Evolutionary conservation across 106 monocot species (phyloP), one percentile per base, ranked within the genome.

Genomic region (Posidonia australis): DNA sequence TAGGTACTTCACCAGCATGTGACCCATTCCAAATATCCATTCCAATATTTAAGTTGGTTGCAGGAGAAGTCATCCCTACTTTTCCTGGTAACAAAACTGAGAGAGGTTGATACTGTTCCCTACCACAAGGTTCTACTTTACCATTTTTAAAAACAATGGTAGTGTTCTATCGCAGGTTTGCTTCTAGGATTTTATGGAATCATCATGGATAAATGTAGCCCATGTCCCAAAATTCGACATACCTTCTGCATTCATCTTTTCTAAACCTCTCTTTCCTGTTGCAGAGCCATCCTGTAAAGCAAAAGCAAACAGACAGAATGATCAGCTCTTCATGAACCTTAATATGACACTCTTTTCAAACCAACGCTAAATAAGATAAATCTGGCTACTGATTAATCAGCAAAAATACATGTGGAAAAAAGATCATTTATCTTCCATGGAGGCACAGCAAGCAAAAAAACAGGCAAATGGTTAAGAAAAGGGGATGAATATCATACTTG

Each of bases 21-120:
- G 69, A 27, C 18, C 41, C 69, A 70, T 60, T 58, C 57, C 69
- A 70, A 11, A 70, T 26, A 41, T 70, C 69, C 69, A 70, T 70
- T 14, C 69, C 69, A 0, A 70, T 70, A 59, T 59, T 58, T 20
- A 67, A 44, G 43, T 47, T 70, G n/a, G 69, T 70, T 25, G 69
- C 54, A 54, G 67, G 54, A 43, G 36, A 31, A 43, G 42, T 41
- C 32, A 26, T 20, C 10, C 10, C 54, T 9, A 56, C 6, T 26
- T 55, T 55, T 44, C 55, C 58, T 58, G n/a, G 3, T 16, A 18
- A 21, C 9, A 48, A 13, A 36, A 36, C 7, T 36, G 36, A 36
- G 36, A 36, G 2, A 7, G 2, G 7, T 36, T 7, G 7, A 36
- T 36, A 36, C 36, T 7, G 5, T 36, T 36, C 7, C 36, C 36